Conservation (phyloP, 805 yeast genomes). For the Hanseniaspora thailandica region DNA sequence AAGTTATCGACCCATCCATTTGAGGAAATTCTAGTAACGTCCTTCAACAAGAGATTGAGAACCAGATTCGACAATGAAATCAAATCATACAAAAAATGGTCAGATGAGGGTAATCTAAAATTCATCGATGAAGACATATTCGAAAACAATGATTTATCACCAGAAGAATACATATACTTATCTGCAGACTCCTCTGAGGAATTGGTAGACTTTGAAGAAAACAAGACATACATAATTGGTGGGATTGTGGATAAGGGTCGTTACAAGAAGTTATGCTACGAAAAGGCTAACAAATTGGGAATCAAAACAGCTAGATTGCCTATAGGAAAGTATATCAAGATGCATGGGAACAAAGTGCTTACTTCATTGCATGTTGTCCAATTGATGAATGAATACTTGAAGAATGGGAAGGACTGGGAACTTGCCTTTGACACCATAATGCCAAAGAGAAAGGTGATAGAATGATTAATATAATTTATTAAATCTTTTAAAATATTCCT, state of each 20-base stretch:
- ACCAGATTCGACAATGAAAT: constrained; percentile 56
- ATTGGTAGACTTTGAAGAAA: constrained; percentile 51
- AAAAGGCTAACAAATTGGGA: constrained; percentile 67
- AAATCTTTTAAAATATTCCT: background rate
- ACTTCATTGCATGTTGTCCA: constrained; percentile 96
- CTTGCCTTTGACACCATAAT: constrained; percentile 74
- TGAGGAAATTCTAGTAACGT: constrained; percentile 48
- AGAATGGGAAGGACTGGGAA: constrained; percentile 63
- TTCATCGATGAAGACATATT: constrained; percentile 32
- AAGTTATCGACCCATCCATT: constrained; percentile 42
- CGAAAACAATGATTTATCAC: constrained; percentile 23
- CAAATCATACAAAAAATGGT: constrained; percentile 50
- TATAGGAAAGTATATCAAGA: constrained; percentile 67
- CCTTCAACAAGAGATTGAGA: constrained; percentile 55
- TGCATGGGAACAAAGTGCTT: constrained; percentile 77
- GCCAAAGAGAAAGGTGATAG: constrained; percentile 59
- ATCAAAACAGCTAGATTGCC: constrained; percentile 70
- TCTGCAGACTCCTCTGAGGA: constrained; percentile 78
- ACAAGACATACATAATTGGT: constrained; percentile 74
- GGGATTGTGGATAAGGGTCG: constrained; percentile 95
- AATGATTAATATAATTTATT: constrained; percentile 13
- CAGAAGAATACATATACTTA: constrained; percentile 46
- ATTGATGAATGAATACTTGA: constrained; percentile 68
- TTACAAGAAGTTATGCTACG: constrained; percentile 63
- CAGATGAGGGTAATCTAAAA: constrained; percentile 34